These are phyloP conservation scores for Prunus mira DNA, from an alignment of 306 rosid species.

Conservation along the genomic window DNA sequence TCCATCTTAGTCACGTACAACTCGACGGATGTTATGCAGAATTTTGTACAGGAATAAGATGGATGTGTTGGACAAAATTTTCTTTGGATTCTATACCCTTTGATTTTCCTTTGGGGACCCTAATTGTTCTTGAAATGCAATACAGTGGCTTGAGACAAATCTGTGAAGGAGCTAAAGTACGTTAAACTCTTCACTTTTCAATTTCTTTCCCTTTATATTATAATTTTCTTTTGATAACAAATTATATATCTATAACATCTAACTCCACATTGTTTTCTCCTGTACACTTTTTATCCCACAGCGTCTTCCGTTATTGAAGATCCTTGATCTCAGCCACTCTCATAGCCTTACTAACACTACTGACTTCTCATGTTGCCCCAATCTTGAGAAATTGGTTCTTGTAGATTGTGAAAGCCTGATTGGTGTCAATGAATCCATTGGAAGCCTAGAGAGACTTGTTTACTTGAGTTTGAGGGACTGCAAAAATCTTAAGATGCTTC, in stretches of 20 bases:
- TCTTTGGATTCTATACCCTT: neutral
- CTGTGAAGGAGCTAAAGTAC: neutral
- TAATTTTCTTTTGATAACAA: neutral
- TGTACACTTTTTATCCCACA: neutral
- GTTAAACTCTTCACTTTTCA: neutral
- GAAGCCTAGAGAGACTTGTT: neutral
- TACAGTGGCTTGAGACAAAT: neutral
- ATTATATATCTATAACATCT: neutral
- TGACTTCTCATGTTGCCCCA: constrained; percentile 5
- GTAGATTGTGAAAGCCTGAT: neutral
- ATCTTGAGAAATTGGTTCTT: constrained; percentile 10
- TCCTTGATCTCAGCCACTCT: constrained; percentile 13
- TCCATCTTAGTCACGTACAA: neutral
- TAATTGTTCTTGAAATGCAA: constrained; percentile 17
- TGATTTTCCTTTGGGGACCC: neutral
- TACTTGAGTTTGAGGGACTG: constrained; percentile 1
- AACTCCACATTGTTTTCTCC: neutral
- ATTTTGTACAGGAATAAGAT: neutral
- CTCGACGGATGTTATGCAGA: neutral
- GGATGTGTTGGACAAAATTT: constrained; percentile 8
- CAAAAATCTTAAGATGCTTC: constrained; percentile 1
- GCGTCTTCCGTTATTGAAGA: constrained; percentile 1
- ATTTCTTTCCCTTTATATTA: neutral
- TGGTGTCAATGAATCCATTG: constrained; percentile 9
- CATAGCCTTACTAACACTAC: neutral